These are phyloP conservation scores for Solanum arcanum DNA, from an alignment of 257 asterid species.

Conservation along the genomic window DNA sequence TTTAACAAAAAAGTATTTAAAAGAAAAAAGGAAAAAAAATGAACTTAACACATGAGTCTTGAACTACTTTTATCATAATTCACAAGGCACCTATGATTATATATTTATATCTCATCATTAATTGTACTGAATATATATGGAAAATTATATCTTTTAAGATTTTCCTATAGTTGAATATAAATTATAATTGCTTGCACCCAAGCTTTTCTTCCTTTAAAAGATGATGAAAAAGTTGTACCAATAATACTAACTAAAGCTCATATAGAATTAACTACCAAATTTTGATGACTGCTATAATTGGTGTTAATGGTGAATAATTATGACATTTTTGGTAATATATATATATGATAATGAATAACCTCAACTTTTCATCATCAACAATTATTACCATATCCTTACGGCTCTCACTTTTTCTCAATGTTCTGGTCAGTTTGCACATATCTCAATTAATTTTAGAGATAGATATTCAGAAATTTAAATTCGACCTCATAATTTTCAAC, in stretches of 20 bases:
- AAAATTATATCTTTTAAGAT: too few species aligned
- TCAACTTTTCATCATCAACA: not conserved
- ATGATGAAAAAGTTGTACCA: not conserved
- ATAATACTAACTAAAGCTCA: not conserved
- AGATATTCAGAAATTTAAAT: accelerated
- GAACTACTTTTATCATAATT: not conserved
- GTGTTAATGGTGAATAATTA: not conserved
- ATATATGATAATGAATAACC: not conserved
- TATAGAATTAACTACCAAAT: not conserved
- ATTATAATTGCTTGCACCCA: not conserved
- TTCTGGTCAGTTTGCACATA: not conserved
- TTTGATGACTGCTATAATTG: not conserved
- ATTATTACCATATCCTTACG: not conserved
- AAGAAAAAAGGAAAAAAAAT: not conserved
- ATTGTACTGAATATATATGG: not conserved
- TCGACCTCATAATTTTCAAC: not conserved
- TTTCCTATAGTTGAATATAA: not conserved
- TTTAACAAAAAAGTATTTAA: not conserved
- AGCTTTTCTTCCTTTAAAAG: not conserved
- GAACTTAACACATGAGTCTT: not conserved
- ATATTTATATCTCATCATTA: not conserved
- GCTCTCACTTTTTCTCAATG: not conserved
- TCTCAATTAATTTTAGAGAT: accelerated
- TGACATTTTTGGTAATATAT: not conserved
- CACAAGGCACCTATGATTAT: not conserved